phyloP scores from a whole-genome alignment of 306 rosid genomes.

The Astragalus glycyphyllos region DNA sequence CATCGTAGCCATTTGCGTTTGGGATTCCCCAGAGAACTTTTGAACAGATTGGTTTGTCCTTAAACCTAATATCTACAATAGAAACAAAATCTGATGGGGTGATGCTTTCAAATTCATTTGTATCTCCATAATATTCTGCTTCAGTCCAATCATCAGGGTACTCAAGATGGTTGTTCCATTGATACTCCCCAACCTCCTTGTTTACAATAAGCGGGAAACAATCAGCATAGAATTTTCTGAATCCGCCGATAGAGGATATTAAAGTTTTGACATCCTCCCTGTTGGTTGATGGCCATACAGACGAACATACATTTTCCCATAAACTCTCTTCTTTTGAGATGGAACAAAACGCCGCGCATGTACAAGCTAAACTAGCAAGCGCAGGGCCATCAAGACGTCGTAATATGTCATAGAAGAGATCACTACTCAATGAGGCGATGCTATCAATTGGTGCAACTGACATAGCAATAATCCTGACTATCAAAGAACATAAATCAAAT shows the following conservation, averaged over 20 bases:
- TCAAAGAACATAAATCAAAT: conserved; percentile 45
- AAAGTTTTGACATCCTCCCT: conserved; percentile 80
- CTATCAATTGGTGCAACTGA: conserved; percentile 61
- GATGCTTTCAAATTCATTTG: conserved; percentile 56
- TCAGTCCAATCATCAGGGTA: conserved; percentile 90
- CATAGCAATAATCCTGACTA: conserved; percentile 48
- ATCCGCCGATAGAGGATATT: conserved; percentile 79
- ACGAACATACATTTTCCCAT: conserved; percentile 87
- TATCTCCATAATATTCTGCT: conserved; percentile 82
- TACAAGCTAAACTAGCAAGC: conserved; percentile 82
- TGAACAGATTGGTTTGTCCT: conserved; percentile 76
- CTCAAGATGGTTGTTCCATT: conserved; percentile 56
- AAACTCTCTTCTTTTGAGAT: conserved; percentile 85
- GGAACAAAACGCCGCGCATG: conserved; percentile 79
- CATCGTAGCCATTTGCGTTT: conserved; percentile 65
- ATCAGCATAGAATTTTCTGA: conserved; percentile 87
- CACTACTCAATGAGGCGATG: conserved; percentile 68
- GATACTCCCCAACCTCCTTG: conserved; percentile 70
- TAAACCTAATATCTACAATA: conserved; percentile 75
- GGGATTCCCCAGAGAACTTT: conserved; percentile 91
- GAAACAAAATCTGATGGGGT: conserved; percentile 87
- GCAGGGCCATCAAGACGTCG: conserved; percentile 85
- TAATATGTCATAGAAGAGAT: conserved; percentile 83
- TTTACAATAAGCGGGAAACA: conserved; percentile 84
- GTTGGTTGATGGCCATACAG: conserved; percentile 90